These are phyloP conservation scores for Trebouxia sp. DNA, from an alignment of 139 green algal species.

Conservation along the genomic window DNA sequence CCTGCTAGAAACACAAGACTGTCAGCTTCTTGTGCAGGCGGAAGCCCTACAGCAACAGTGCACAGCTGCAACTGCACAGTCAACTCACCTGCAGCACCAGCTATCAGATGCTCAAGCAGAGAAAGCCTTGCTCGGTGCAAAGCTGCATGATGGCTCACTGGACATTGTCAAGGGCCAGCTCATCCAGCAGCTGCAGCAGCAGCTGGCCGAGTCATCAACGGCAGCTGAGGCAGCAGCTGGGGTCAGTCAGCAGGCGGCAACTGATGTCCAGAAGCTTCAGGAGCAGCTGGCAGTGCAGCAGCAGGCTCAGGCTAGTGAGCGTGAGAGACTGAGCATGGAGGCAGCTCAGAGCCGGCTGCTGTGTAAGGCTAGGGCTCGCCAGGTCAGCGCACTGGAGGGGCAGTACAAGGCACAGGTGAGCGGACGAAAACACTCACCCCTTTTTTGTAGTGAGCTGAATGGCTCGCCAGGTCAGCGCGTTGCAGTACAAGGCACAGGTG, in stretches of 20 bases:
- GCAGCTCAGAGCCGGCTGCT: constrained; percentile 43
- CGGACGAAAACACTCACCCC: no score
- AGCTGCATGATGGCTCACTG: constrained; percentile 11
- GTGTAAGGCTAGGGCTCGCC: constrained; percentile 34
- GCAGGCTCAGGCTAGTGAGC: constrained; percentile 32
- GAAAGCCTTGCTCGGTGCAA: background rate
- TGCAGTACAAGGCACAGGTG: no score
- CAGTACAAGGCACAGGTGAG: constrained; percentile 19
- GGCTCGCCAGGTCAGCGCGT: no score
- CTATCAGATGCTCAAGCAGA: background rate
- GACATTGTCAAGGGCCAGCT: constrained; percentile 20
- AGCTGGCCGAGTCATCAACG: constrained; percentile 4
- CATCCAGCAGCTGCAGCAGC: constrained; percentile 6
- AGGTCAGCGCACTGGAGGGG: constrained; percentile 38
- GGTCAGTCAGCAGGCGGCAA: background rate
- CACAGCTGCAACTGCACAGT: background rate
- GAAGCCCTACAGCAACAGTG: background rate
- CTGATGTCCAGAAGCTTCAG: background rate
- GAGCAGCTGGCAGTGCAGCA: constrained; percentile 4
- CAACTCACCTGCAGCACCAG: background rate
- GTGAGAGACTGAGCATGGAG: constrained; percentile 37
- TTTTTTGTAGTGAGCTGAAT: no score
- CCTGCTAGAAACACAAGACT: no score
- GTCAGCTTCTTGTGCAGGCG: background rate
- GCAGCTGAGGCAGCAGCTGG: constrained; percentile 4